Conservation (phyloP, 768 basidiomycete genomes). For the Mycena filopes region DNA sequence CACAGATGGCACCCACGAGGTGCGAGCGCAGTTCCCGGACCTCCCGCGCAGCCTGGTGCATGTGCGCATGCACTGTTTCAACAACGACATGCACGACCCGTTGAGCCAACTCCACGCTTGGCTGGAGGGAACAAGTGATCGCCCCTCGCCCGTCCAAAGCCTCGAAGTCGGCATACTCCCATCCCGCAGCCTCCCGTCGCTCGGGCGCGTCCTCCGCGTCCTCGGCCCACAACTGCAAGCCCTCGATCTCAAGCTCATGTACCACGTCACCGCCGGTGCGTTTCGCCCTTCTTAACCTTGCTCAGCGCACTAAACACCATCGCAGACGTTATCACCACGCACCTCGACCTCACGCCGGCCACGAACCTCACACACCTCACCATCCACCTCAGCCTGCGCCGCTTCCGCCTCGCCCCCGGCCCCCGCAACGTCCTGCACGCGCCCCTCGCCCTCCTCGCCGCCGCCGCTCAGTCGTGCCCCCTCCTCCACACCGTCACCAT, state of each 20-base stretch:
- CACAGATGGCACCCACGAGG: not conserved
- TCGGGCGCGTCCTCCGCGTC: not conserved
- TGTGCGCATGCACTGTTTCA: not conserved
- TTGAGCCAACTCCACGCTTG: not conserved
- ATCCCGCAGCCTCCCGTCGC: constrained; percentile 1
- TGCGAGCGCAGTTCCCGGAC: not conserved
- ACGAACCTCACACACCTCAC: constrained; percentile 7
- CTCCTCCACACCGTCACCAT: constrained; percentile 17
- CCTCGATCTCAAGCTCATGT: constrained; percentile 14
- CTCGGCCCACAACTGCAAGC: constrained; percentile 15
- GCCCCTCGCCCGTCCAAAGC: not conserved
- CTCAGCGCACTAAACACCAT: not conserved
- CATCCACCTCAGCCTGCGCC: constrained; percentile 22
- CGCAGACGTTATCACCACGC: constrained; percentile 8
- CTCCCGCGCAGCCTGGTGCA: not conserved
- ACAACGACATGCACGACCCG: too few relatives aligned
- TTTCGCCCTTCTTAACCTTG: not conserved
- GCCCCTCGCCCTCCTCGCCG: constrained; percentile 18
- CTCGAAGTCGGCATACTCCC: constrained; percentile 6
- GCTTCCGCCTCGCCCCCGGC: not conserved
- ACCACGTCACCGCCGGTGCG: constrained; percentile 21
- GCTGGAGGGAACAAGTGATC: not conserved
- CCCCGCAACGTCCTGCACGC: not conserved
- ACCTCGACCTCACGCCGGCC: constrained; percentile 20
- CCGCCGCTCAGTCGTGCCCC: too few relatives aligned